Percentiles rank a stretch among this genome's conserved stretches.
Evolutionary conservation across 2,329 filamentous ascomycete species (phyloP).

Genomic region (Plectosphaerella cucumerina): DNA sequence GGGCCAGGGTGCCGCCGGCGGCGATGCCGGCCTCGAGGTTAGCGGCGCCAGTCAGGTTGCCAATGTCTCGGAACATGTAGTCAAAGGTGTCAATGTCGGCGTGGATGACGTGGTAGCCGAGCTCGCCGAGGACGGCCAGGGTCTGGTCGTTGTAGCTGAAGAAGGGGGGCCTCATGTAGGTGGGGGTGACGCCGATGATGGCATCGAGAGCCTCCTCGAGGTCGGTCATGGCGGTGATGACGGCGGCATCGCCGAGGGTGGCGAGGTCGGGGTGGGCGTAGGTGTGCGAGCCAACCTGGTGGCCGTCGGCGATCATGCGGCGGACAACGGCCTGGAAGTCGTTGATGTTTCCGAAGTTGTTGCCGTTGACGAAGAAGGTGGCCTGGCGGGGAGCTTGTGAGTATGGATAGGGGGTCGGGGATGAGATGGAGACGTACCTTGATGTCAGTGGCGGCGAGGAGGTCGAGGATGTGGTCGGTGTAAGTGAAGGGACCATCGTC

Average conservation of each 20-base stretch:
- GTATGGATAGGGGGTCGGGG: not conserved
- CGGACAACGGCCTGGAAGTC: not conserved
- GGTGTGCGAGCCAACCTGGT: slow-evolving; percentile 4
- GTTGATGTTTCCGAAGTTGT: slow-evolving; percentile 24
- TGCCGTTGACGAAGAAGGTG: slow-evolving; percentile 22
- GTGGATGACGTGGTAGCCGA: slow-evolving; percentile 31
- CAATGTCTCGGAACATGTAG: slow-evolving; percentile 29
- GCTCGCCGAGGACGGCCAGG: slow-evolving; percentile 13
- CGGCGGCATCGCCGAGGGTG: slow-evolving; percentile 23
- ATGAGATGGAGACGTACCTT: slow-evolving; percentile 13
- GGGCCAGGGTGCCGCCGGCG: slow-evolving; percentile 13
- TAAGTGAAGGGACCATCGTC: slow-evolving; percentile 40
- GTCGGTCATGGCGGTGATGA: slow-evolving; percentile 31
- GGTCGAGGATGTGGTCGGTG: slow-evolving; percentile 34
- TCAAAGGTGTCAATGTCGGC: slow-evolving; percentile 32
- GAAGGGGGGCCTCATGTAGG: slow-evolving; percentile 46
- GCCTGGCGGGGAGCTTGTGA: slow-evolving; percentile 13
- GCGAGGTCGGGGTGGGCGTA: slow-evolving; percentile 41
- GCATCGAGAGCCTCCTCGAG: slow-evolving; percentile 40
- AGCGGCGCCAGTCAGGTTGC: slow-evolving; percentile 25
- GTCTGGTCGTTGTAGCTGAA: slow-evolving; percentile 32
- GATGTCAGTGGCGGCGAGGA: slow-evolving; percentile 22
- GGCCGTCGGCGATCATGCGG: slow-evolving; percentile 5
- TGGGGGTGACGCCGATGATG: slow-evolving; percentile 49
- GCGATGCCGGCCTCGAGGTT: slow-evolving; percentile 15